Conservation (phyloP, 2,329 filamentous ascomycete genomes). For the Penicillium crustosum region DNA sequence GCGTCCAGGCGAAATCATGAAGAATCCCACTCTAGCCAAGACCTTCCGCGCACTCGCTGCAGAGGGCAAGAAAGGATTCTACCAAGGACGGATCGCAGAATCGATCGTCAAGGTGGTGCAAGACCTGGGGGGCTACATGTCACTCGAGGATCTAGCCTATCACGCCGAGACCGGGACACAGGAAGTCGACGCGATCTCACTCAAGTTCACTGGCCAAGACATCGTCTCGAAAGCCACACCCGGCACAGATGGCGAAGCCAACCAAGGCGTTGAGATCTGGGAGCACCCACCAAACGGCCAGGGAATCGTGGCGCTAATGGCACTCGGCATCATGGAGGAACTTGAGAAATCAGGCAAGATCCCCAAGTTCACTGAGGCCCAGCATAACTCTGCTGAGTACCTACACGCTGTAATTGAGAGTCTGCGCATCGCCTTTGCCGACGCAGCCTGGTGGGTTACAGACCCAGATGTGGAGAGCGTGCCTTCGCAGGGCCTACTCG, state of each 20-base stretch:
- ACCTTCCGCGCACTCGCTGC: slow-evolving; percentile 78
- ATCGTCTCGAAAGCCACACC: slow-evolving; percentile 21
- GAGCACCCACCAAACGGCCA: slow-evolving; percentile 97
- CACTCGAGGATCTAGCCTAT: slow-evolving; percentile 74
- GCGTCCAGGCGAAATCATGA: slow-evolving; percentile 80
- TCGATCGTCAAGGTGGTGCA: slow-evolving; percentile 75
- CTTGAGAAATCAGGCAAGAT: slow-evolving; percentile 75
- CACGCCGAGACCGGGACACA: slow-evolving; percentile 74
- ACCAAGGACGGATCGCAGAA: slow-evolving; percentile 78
- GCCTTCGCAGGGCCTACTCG: slow-evolving; percentile 69
- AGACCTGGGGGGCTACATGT: slow-evolving; percentile 73
- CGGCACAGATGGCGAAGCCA: slow-evolving; percentile 32
- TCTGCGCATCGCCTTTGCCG: slow-evolving; percentile 84
- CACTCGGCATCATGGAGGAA: slow-evolving; percentile 85
- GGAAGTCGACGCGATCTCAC: slow-evolving; percentile 78
- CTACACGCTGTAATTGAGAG: slow-evolving; percentile 86
- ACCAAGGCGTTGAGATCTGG: slow-evolving; percentile 73
- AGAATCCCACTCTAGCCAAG: slow-evolving; percentile 74
- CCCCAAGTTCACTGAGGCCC: slow-evolving; percentile 60
- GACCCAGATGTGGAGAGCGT: slow-evolving; percentile 69
- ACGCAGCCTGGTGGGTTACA: slow-evolving; percentile 85
- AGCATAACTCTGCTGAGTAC: slow-evolving; percentile 80
- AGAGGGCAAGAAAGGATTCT: slow-evolving; percentile 88
- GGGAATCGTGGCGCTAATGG: slow-evolving; percentile 92
- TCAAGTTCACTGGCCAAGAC: slow-evolving; percentile 69